These are phyloP conservation scores for Phylloporus arenicola DNA, from an alignment of 768 basidiomycete genomes.

Conservation along the genomic window DNA sequence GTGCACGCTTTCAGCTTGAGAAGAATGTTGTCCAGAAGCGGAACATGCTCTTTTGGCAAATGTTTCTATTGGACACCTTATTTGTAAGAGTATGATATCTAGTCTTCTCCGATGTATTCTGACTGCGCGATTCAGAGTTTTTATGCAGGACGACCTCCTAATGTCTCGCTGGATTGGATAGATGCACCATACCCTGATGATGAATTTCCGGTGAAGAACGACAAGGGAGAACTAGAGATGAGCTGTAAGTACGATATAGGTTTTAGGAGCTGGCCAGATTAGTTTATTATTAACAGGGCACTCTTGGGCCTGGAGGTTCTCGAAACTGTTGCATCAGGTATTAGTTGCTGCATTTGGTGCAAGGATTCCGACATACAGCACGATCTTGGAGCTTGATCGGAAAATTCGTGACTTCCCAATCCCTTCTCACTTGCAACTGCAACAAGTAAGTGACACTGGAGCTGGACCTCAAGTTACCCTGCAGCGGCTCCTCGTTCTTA, in stretches of 20 bases:
- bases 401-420: constrained; percentile 57
- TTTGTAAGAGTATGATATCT: constrained; percentile 36
- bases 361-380: constrained; percentile 45
- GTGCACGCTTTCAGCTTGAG: constrained; percentile 54
- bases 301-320: constrained; percentile 52
- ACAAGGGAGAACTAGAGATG: constrained; percentile 34
- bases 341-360: constrained; percentile 48
- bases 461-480: constrained; percentile 24
- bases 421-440: constrained; percentile 42
- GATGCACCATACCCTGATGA: constrained; percentile 55
- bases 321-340: constrained; percentile 46
- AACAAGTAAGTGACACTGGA: constrained; percentile 15
- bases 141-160: constrained; percentile 55
- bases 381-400: constrained; percentile 54
- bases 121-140: constrained; percentile 43
- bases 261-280: neutral
- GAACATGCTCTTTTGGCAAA: constrained; percentile 59
- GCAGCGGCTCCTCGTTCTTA: constrained; percentile 41
- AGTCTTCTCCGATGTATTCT: neutral
- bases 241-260: constrained; percentile 35
- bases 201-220: constrained; percentile 29
- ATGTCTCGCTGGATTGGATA: constrained; percentile 45
- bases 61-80: constrained; percentile 61
- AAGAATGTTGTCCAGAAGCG: constrained; percentile 42
- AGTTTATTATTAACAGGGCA: constrained; percentile 37